Evolutionary conservation across 2,329 filamentous ascomycete species (phyloP).

Genomic region (Cladophialophora exuberans): DNA sequence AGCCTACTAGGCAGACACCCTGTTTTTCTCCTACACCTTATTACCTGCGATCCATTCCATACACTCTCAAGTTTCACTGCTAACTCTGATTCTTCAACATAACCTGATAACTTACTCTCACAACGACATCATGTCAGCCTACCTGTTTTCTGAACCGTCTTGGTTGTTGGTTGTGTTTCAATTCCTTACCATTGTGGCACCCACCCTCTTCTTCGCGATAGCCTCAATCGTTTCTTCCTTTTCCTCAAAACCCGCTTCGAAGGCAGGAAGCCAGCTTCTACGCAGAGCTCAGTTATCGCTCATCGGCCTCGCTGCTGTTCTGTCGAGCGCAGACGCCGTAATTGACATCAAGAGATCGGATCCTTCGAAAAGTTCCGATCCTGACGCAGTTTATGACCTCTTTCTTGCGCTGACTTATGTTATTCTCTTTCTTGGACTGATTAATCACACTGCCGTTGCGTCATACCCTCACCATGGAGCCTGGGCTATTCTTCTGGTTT

Average conservation of each 20-base stretch:
- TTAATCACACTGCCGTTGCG: slow-evolving; percentile 54
- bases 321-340: slow-evolving; percentile 7
- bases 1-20: slow-evolving; percentile 1
- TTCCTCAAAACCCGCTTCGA: not conserved
- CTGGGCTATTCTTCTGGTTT: slow-evolving; percentile 61
- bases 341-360: slow-evolving; percentile 11
- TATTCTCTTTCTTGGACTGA: slow-evolving; percentile 60
- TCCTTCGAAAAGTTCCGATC: slow-evolving; percentile 5
- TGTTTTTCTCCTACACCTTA: not conserved
- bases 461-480: slow-evolving; percentile 68
- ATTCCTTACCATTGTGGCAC: not conserved
- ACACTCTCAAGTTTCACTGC: too few relatives aligned
- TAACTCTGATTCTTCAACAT: not conserved
- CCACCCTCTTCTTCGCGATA: slow-evolving; percentile 10
- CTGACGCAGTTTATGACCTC: slow-evolving; percentile 23
- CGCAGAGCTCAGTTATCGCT: slow-evolving; percentile 8
- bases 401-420: slow-evolving; percentile 51
- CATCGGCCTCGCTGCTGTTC: not conserved
- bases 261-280: not conserved
- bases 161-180: slow-evolving; percentile 7
- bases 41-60: too few relatives aligned
- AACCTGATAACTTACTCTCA: not conserved
- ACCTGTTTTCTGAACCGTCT: not conserved
- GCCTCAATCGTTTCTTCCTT: slow-evolving; percentile 8
- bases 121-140: not conserved